Percentiles rank a stretch among this genome's conserved stretches.
Evolutionary conservation across 2,329 filamentous ascomycete genomes (phyloP).

Genomic region (Ophiocordyceps robertsii): DNA sequence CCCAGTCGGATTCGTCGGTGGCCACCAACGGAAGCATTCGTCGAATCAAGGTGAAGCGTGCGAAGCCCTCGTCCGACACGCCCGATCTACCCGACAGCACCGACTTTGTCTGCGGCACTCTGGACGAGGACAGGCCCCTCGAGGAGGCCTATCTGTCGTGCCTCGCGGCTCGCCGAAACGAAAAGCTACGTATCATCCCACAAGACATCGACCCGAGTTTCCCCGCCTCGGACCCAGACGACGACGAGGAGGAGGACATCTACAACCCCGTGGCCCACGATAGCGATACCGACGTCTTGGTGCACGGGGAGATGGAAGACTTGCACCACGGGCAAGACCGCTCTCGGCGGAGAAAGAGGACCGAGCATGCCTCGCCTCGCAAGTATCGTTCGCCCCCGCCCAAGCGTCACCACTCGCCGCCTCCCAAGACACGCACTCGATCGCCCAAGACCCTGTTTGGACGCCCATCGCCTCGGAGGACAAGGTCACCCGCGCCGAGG

Average conservation of each 20-base stretch:
- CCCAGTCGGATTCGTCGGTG: constrained; percentile 48
- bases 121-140: constrained; percentile 90
- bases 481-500: constrained; percentile 1
- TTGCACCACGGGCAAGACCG: constrained; percentile 44
- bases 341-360: constrained; percentile 34
- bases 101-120: constrained; percentile 95
- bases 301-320: constrained; percentile 60
- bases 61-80: constrained; percentile 31
- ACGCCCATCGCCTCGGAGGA: constrained; percentile 2
- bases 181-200: constrained; percentile 72
- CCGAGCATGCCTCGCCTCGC: constrained; percentile 29
- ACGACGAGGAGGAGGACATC: constrained; percentile 63
- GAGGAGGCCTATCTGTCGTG: constrained; percentile 87
- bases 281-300: constrained; percentile 55
- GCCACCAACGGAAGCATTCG: constrained; percentile 27
- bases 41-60: constrained; percentile 9
- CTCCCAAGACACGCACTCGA: constrained; percentile 2
- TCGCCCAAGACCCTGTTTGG: constrained; percentile 10
- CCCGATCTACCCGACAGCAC: constrained; percentile 92
- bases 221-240: constrained; percentile 83
- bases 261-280: constrained; percentile 43
- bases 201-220: constrained; percentile 98
- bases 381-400: constrained; percentile 30
- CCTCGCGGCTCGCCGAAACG: constrained; percentile 65
- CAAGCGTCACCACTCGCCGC: constrained; percentile 18